Conservation (phyloP, 108 stramenopile species). For the Cyclostephanos tholiformis region DNA sequence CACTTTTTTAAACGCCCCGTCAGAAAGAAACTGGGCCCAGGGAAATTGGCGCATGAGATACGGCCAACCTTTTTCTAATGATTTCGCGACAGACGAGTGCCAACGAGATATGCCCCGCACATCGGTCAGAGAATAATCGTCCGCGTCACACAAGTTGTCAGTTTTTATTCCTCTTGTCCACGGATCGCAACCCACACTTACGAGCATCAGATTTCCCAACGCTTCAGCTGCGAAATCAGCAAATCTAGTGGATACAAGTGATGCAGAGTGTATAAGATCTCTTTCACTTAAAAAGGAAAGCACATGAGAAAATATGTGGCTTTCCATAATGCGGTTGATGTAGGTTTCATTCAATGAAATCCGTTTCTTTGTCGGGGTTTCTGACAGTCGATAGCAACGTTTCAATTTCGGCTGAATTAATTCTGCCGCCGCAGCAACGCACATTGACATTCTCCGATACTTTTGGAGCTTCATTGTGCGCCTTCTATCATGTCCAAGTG, state of each 20-base stretch:
- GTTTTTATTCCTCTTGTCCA: slow-evolving; percentile 24
- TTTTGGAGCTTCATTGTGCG: slow-evolving; percentile 42
- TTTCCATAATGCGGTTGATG: slow-evolving; percentile 12
- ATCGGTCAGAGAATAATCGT: slow-evolving; percentile 31
- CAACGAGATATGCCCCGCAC: slow-evolving; percentile 4
- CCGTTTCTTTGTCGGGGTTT: slow-evolving; percentile 29
- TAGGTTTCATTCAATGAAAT: slow-evolving; percentile 1
- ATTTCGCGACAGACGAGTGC: slow-evolving; percentile 22
- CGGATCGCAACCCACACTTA: slow-evolving; percentile 72
- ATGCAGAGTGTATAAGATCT: slow-evolving; percentile 60
- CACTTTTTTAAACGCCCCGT: slow-evolving; percentile 93
- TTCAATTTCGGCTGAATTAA: slow-evolving; percentile 26
- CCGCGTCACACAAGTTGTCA: slow-evolving; percentile 43
- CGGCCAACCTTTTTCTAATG: slow-evolving; percentile 66
- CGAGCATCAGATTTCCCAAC: slow-evolving; percentile 68
- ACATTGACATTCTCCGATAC: slow-evolving; percentile 43
- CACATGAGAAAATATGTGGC: slow-evolving; percentile 35
- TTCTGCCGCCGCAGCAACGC: slow-evolving; percentile 36
- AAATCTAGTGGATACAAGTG: slow-evolving; percentile 76
- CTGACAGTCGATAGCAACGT: slow-evolving; percentile 20
- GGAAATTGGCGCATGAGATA: slow-evolving; percentile 66
- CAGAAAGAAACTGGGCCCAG: slow-evolving; percentile 81
- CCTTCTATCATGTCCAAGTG: slow-evolving; percentile 9
- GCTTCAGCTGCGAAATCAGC: slow-evolving; percentile 74
- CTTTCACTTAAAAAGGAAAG: slow-evolving; percentile 68